Evolutionary conservation across 2,329 filamentous ascomycete genomes (phyloP).

Genomic region (Dissoconium aciculare): DNA sequence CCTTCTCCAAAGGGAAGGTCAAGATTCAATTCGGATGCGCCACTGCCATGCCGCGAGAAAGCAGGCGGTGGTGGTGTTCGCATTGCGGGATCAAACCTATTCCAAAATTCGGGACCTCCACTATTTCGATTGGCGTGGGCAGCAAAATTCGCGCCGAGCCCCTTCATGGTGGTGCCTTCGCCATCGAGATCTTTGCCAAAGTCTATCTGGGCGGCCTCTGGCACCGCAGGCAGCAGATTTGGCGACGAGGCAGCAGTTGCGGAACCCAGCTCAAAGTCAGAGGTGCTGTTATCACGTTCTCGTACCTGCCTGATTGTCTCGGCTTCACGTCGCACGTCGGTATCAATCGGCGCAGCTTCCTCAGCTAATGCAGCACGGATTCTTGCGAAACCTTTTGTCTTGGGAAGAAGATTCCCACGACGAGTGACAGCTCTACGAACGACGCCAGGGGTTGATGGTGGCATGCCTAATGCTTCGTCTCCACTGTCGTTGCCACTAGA

Average conservation of each 20-base stretch:
- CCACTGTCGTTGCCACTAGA: conserved; percentile 66
- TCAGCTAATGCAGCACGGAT: conserved; percentile 82
- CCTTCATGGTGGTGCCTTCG: conserved; percentile 19
- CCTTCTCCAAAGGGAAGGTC: conserved; percentile 41
- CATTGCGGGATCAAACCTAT: conserved; percentile 55
- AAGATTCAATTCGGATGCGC: conserved; percentile 52
- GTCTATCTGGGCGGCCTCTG: conserved; percentile 49
- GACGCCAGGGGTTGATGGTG: conserved; percentile 50
- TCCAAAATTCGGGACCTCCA: conserved; percentile 62
- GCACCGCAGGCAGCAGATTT: conserved; percentile 42
- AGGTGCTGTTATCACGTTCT: conserved; percentile 54
- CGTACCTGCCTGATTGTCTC: conserved; percentile 92
- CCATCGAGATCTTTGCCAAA: conserved; percentile 46
- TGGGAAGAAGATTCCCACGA: conserved; percentile 79
- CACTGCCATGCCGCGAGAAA: conserved; percentile 41
- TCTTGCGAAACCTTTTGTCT: conserved; percentile 88
- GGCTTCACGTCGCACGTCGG: conserved; percentile 77
- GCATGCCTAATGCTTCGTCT: conserved; percentile 42
- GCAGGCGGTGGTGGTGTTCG: conserved; percentile 47
- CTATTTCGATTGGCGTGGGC: conserved; percentile 58
- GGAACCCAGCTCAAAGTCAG: conserved; percentile 24
- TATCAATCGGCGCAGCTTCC: conserved; percentile 74
- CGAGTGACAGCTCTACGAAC: conserved; percentile 72
- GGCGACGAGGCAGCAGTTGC: conserved; percentile 55
- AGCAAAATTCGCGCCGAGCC: conserved; percentile 54